Percentiles rank a stretch among this genome's conserved stretches.
Conservation (phyloP, 2,329 filamentous ascomycete genomes). For the Talaromyces piceae region DNA sequence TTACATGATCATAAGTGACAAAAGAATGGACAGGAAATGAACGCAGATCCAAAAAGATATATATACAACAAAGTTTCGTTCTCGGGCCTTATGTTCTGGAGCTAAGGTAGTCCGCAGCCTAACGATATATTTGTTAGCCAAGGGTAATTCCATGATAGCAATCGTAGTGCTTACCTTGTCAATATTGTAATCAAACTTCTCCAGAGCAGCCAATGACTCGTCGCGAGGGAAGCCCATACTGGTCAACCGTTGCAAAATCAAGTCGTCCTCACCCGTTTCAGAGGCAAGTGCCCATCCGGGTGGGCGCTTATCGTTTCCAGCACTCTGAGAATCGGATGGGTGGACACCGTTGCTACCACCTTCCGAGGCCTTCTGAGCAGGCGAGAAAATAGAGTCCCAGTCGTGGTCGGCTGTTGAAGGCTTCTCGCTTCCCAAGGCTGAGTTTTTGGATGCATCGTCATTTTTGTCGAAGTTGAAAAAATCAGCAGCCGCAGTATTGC, state of each 20-base stretch:
- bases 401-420: constrained; percentile 53
- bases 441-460: constrained; percentile 30
- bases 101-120: constrained; percentile 36
- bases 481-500: constrained; percentile 23
- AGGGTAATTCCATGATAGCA: constrained; percentile 7
- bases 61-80: background rate
- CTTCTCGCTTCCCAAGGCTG: constrained; percentile 29
- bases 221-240: constrained; percentile 77
- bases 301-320: constrained; percentile 15
- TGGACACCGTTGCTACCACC: constrained; percentile 9
- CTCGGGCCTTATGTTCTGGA: constrained; percentile 26
- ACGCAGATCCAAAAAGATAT: background rate
- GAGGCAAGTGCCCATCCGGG: constrained; percentile 64
- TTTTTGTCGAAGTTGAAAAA: constrained; percentile 34
- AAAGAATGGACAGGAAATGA: background rate
- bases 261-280: constrained; percentile 77
- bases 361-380: constrained; percentile 38
- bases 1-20: background rate
- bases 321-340: constrained; percentile 3
- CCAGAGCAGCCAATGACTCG: constrained; percentile 70
- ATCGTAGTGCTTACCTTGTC: constrained; percentile 63
- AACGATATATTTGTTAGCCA: background rate
- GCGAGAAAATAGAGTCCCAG: constrained; percentile 92
- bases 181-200: constrained; percentile 94
- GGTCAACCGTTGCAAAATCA: constrained; percentile 81